Percentiles rank a stretch among this genome's conserved stretches.
Evolutionary conservation across 106 monocot species (phyloP).

Genomic region (Phalaenopsis equestris): DNA sequence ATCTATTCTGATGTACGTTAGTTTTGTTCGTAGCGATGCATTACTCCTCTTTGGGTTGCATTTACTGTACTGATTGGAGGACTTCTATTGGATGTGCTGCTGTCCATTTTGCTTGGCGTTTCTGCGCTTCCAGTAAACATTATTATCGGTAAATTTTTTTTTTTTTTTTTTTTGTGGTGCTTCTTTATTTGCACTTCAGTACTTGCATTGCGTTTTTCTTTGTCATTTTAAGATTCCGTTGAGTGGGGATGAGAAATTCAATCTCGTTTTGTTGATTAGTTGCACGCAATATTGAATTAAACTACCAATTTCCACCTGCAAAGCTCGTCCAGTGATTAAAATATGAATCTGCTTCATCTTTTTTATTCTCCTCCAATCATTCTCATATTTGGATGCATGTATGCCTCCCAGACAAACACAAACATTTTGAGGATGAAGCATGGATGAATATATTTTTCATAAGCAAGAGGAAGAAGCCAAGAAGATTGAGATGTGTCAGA

Average conservation of each 20-base stretch:
- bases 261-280: not conserved
- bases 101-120: conserved; percentile 88
- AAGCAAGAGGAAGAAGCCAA: no score
- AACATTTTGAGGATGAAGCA: no score
- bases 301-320: not conserved
- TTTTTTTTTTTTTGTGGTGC: not conserved
- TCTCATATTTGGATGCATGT: no score
- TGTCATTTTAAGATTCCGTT: not conserved
- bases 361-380: no score
- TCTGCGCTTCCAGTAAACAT: conserved; percentile 93
- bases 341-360: not conserved
- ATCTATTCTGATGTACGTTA: conserved; percentile 1
- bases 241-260: not conserved
- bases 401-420: no score
- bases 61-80: conserved; percentile 87
- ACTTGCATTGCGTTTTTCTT: no score
- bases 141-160: conserved; percentile 67
- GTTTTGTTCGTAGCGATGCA: conserved; percentile 51
- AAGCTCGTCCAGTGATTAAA: not conserved
- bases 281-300: not conserved
- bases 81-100: conserved; percentile 80
- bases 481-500: no score
- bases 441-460: no score
- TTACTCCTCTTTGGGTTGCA: conserved; percentile 79
- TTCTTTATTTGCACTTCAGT: not conserved